Conservation (phyloP, 140 eudicot genomes). For the Bidens hawaiensis region DNA sequence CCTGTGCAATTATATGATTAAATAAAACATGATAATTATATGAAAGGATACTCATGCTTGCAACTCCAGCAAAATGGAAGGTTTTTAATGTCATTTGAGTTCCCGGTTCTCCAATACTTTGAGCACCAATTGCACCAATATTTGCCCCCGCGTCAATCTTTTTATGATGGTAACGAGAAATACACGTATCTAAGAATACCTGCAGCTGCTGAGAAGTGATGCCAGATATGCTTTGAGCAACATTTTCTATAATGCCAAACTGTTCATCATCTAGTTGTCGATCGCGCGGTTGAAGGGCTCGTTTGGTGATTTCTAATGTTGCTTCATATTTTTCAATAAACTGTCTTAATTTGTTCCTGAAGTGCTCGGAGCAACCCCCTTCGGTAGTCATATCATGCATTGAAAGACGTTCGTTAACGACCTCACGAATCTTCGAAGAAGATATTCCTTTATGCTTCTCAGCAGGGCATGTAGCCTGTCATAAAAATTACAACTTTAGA, state of each 20-base stretch:
- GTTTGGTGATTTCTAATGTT: constrained; percentile 28
- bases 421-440: constrained; percentile 42
- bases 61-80: constrained; percentile 99
- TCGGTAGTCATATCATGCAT: constrained; percentile 50
- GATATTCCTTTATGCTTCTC: constrained; percentile 44
- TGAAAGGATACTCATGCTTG: constrained; percentile 95
- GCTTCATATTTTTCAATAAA: constrained; percentile 36
- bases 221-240: constrained; percentile 69
- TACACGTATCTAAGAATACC: constrained; percentile 72
- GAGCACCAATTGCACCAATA: constrained; percentile 96
- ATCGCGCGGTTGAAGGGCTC: constrained; percentile 32
- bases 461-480: constrained; percentile 88
- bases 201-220: constrained; percentile 57
- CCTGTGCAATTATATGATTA: background rate
- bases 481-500: background rate
- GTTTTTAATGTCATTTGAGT: constrained; percentile 98
- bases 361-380: constrained; percentile 61
- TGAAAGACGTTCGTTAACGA: constrained; percentile 38
- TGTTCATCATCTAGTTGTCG: constrained; percentile 24
- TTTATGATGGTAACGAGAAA: constrained; percentile 63
- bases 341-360: constrained; percentile 33
- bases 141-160: constrained; percentile 86
- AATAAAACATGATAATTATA: background rate
- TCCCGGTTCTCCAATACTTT: constrained; percentile 98
- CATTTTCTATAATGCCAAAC: constrained; percentile 31